Percentiles rank a stretch among this genome's conserved stretches.
These are phyloP conservation scores for Geotrichum bryndzae DNA, from an alignment of 1,139 yeast genomes.

Conservation along the genomic window DNA sequence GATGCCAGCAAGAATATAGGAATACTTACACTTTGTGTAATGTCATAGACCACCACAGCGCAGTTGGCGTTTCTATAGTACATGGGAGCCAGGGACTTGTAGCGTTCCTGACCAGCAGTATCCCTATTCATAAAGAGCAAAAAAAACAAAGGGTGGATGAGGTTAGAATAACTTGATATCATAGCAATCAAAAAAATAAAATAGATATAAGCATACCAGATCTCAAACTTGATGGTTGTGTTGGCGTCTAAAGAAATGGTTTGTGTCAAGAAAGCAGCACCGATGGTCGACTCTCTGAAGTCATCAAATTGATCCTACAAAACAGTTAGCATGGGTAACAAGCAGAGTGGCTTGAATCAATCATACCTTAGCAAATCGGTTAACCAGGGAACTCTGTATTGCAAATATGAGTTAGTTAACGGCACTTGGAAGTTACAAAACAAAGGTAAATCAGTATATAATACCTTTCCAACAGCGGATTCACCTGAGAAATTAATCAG, in stretches of 20 bases:
- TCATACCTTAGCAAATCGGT: constrained; percentile 70
- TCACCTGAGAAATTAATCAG: constrained; percentile 49
- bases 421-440: background rate
- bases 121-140: constrained; percentile 48
- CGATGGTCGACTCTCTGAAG: constrained; percentile 89
- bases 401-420: constrained; percentile 29
- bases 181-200: constrained; percentile 8
- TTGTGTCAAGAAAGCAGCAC: constrained; percentile 95
- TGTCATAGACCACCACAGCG: constrained; percentile 77
- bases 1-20: background rate
- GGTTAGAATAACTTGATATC: constrained; percentile 33
- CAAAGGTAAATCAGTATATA: background rate
- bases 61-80: constrained; percentile 85
- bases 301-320: constrained; percentile 76
- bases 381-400: constrained; percentile 59
- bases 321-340: constrained; percentile 1
- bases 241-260: constrained; percentile 60
- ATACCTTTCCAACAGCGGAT: constrained; percentile 86
- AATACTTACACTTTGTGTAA: constrained; percentile 45
- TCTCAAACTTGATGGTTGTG: constrained; percentile 44
- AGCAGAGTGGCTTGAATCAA: background rate
- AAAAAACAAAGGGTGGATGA: background rate
- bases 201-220: constrained; percentile 33
- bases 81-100: constrained; percentile 85
- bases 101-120: constrained; percentile 91